Evolutionary conservation across 1,284 basidiomycete genomes (phyloP).

Genomic region (Malassezia sp.): DNA sequence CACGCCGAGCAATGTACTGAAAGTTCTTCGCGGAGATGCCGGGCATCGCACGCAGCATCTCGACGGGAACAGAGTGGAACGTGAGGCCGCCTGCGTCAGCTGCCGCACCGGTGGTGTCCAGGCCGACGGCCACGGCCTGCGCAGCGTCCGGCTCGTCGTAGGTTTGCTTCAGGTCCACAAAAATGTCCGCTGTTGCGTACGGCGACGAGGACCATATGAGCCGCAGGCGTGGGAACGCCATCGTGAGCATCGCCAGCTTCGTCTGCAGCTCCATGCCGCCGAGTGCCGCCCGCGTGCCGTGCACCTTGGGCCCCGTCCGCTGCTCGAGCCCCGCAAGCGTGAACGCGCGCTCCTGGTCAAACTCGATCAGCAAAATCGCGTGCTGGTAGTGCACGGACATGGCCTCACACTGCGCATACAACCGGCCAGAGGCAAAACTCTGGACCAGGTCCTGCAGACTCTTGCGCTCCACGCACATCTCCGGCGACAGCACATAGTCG

Average conservation of each 20-base stretch:
- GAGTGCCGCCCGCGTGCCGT: conserved; percentile 24
- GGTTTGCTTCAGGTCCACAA: conserved; percentile 79
- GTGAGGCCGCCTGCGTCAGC: conserved; percentile 20
- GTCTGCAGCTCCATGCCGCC: conserved; percentile 58
- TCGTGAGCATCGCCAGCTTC: conserved; percentile 76
- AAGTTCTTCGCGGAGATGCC: conserved; percentile 75
- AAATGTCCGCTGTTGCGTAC: conserved; percentile 79
- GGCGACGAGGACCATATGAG: conserved; percentile 97
- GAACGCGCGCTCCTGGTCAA: conserved; percentile 92
- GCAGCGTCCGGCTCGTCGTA: conserved; percentile 72
- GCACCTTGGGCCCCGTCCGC: conserved; percentile 1
- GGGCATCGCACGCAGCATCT: conserved; percentile 49
- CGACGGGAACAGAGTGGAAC: conserved; percentile 39
- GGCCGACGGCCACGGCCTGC: conserved; percentile 56
- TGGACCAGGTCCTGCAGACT: conserved; percentile 79
- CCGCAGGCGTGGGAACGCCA: conserved; percentile 77
- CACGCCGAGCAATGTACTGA: conserved; percentile 69
- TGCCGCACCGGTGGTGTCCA: conserved; percentile 21
- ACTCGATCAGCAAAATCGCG: conserved; percentile 90
- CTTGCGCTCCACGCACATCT: conserved; percentile 92
- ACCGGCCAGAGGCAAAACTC: conserved; percentile 80
- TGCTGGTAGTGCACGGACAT: conserved; percentile 95
- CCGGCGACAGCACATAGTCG: conserved; percentile 88
- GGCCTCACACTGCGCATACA: conserved; percentile 94
- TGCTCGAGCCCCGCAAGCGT: conserved; percentile 50